Base-by-base conservation (phyloP, 2,329 filamentous ascomycete genomes). In the Epichloe uncinata region DNA sequence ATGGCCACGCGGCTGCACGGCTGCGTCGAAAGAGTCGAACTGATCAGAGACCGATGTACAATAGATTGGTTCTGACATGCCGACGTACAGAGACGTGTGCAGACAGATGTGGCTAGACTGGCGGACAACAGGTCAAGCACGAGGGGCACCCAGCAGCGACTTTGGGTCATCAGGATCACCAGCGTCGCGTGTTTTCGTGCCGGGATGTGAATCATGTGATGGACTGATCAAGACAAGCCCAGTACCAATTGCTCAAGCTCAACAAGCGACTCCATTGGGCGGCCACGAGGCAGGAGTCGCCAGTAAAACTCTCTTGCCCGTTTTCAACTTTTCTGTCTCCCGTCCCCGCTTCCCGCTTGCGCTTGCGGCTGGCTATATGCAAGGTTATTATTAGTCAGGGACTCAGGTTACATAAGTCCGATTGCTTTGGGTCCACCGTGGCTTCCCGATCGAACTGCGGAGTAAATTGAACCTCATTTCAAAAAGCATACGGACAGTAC, bases 331-430 rank as follows among this genome's bases (percentile, higher is more conserved):
- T 41, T 35, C 38, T 38, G 45, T 36, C 42, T 51, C 45, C 45
- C 35, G 45, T 9, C 26, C 8, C 7, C 26, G 20, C 38, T 47
- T 42, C 12, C 33, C 49, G 18, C 37, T 41, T 35, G 44, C 44
- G 45, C 45, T 51, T 51, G 50, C 42, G 41, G 50, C 45, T 45
- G n/a, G n/a, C n/a, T n/a, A 40, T 2, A 22, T 22, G 22, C 2
- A 26, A 26, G 7, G 22, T 26, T 26, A 26, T 26, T 26, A 42
- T 42, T 41, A 42, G 36, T 9, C 45, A 30, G 26, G 26, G 26
- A 30, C 26, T 30, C 26, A 1, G 26, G 26, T 30, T 18, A 36
- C 22, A 26, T 26, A 8, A 26, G 18, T 22, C 35, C 15, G 34
- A 18, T 38, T 42, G 18, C 5, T 20, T 16, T 42, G 49, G 22